Evolutionary conservation across 345 rosid genomes (phyloP), one percentile per base, ranked within the genome.

Genomic region (Pistacia integerrima): DNA sequence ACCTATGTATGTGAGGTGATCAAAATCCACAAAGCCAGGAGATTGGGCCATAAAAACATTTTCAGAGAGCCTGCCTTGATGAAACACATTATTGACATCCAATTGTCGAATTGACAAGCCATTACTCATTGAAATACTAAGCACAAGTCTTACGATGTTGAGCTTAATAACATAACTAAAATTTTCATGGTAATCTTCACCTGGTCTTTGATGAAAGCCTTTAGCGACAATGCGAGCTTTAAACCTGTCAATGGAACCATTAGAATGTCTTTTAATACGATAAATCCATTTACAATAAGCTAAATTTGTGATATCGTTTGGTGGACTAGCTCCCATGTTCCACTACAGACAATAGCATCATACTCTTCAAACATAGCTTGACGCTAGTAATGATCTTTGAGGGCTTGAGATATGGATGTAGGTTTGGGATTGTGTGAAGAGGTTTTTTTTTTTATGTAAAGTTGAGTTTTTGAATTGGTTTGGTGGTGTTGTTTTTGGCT

Each of bases 21-120:
- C 8, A 8, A 0, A 1, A 10, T 70, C 63, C 8, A 56, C 2
- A 30, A 71, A 71, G 7, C 64, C 18, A 1, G 33, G 28, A 0
- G 64, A 28, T 71, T 71, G 74, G 3, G 60, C 1, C 74, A 71
- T 71, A 12, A 14, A 71, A 25, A 25, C 25, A 25, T 25, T 25
- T 25, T 25, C 25, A 25, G 0, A 25, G 25, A 25, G 25, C 0
- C 25, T 25, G 0, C 25, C 25, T 25, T 57, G 10, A 1, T 1
- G 28, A n/a, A 57, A 57, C 1, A 9, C 60, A 17, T 57, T 57
- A 18, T 57, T 57, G 2, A 57, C 22, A 17, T 57, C 73, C 8
- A 69, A 20, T 52, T 69, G 46, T 4, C 14, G 3, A 1, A 52
- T 16, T 0, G 14, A 0, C 16, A 51, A 51, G 3, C 55, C 55